A percentile compares a stretch with the other conserved stretches of the same genome.
These are phyloP conservation scores for Lagenaria siceraria DNA, from an alignment of 306 rosid species.

Conservation along the genomic window DNA sequence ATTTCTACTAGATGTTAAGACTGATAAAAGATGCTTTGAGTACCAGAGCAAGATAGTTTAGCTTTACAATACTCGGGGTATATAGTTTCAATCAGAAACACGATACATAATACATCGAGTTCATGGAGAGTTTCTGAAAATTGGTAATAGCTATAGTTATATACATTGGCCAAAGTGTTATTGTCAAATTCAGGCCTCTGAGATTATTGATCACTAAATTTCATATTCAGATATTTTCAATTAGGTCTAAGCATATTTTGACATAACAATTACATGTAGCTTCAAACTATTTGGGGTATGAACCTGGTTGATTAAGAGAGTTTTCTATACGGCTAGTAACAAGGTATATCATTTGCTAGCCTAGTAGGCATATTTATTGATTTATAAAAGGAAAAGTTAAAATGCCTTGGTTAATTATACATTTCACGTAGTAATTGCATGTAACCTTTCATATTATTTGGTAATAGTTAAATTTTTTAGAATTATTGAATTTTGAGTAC, in stretches of 20 bases:
- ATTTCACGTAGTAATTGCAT: background rate
- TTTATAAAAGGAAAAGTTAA: background rate
- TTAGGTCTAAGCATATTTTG: background rate
- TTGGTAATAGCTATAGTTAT: background rate
- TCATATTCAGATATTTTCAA: background rate
- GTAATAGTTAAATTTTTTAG: background rate
- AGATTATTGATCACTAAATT: background rate
- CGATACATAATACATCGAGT: background rate
- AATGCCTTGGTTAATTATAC: background rate
- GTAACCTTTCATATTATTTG: background rate
- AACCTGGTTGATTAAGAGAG: background rate
- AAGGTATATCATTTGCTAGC: background rate
- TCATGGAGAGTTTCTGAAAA: background rate
- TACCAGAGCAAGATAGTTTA: background rate
- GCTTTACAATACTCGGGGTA: background rate
- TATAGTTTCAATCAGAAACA: background rate
- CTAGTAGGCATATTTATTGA: background rate
- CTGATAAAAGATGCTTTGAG: background rate
- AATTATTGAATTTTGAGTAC: background rate
- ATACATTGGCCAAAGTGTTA: background rate
- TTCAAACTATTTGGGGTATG: background rate
- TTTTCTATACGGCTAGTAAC: background rate
- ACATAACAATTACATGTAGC: background rate
- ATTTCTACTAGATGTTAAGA: background rate
- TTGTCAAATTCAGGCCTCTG: background rate